phyloP scores from a whole-genome alignment of 768 basidiomycete species.

The Leccinum subgranulosum region DNA sequence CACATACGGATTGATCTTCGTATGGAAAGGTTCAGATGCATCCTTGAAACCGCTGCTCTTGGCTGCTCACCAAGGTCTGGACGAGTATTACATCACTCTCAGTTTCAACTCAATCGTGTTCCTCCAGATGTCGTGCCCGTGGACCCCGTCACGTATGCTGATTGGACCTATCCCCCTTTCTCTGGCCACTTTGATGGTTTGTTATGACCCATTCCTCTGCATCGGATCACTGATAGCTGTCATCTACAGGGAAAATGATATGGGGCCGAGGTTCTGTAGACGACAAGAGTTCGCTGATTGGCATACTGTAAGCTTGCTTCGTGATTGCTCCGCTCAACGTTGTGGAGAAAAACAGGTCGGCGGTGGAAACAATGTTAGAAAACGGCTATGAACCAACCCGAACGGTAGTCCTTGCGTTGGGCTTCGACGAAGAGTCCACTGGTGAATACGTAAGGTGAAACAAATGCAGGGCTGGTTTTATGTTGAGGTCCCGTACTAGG shows the following conservation, averaged over 20 bases:
- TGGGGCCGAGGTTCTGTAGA: constrained; percentile 52
- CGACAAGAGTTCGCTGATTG: constrained; percentile 66
- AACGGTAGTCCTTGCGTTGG: constrained; percentile 59
- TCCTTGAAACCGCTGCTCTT: constrained; percentile 55
- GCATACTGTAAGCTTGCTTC: constrained; percentile 46
- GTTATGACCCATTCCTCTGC: not conserved
- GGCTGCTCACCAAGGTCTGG: constrained; percentile 50
- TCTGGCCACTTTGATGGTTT: constrained; percentile 59
- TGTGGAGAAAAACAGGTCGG: constrained; percentile 31
- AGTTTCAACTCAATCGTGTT: not conserved
- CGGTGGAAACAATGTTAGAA: constrained; percentile 62
- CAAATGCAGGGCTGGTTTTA: not conserved
- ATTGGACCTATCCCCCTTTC: constrained; percentile 63
- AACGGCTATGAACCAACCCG: constrained; percentile 63
- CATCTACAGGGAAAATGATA: constrained; percentile 32
- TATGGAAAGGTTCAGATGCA: constrained; percentile 51
- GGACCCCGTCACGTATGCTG: constrained; percentile 46
- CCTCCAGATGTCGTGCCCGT: constrained; percentile 66
- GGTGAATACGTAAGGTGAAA: constrained; percentile 40
- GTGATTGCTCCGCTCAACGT: not conserved
- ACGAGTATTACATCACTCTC: not conserved
- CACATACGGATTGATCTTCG: constrained; percentile 57
- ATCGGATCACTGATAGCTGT: not conserved
- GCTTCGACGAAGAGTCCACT: constrained; percentile 75
- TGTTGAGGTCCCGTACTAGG: constrained; percentile 34